Evolutionary conservation across 228 moss, liverwort and hornwort genomes (phyloP), one percentile per base, ranked within the genome.

Genomic region (Sphagnum magellanicum): DNA sequence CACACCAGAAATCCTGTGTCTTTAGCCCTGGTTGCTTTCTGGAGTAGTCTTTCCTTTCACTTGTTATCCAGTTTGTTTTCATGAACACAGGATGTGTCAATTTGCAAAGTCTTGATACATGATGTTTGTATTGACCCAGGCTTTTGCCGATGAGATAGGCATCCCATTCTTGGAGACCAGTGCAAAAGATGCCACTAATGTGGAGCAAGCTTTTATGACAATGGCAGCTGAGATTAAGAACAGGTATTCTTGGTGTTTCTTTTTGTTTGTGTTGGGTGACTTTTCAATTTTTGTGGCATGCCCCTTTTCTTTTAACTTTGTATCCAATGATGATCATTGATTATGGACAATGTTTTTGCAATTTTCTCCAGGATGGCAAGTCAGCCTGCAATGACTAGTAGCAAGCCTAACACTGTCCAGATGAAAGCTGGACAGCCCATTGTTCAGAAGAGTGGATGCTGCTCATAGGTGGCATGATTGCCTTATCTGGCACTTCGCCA

Each of bases 191-290:
- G 88, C 88, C 3, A 82, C 84, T 13, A 88, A 88, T 61, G 88
- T 88, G 61, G 85, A 88, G 51, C 88, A 88, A 74, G 88, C 85
- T 65, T 88, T 88, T 65, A 88, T 88, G 88, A 88, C 85, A 66
- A 88, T 88, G 88, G 88, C 88, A 55, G 84, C 88, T 3, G 88
- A 88, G 70, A 84, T 84, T 4, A 88, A 88, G n/a, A 88, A 88
- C 78, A 81, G 88, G 88, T 84, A 63, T 61, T 32, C 32, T 32
- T 32, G 3, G 32, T 32, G 32, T 32, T 32, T 32, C 32, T 32
- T 32, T 32, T 32, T 32, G 32, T 32, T 32, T 3, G 32, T 32
- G 32, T 32, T 32, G 3, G 32, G 32, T 32, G 32, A 65, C 32
- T 32, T 32, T 32, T 32, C 32, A 32, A 32, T 32, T 32, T 32